Evolutionary conservation across 1,284 basidiomycete species (phyloP).

Genomic region (Austroboletus olivaceoglutinosus): DNA sequence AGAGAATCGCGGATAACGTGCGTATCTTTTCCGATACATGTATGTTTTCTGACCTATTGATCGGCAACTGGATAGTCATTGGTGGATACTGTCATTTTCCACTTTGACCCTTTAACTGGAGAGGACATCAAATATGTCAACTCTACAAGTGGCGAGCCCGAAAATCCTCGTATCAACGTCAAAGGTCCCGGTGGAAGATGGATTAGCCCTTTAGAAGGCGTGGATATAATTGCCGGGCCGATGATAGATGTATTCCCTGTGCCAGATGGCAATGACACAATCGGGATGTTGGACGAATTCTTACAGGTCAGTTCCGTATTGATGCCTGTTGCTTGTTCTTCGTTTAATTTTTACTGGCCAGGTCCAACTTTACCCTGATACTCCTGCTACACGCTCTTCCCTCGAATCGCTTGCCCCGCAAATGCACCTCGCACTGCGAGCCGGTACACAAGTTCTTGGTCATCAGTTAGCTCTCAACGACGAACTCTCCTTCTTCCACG

Average conservation of each 20-base stretch:
- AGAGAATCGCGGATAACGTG: conserved; percentile 61
- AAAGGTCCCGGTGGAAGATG: conserved; percentile 10
- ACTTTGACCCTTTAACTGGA: conserved; percentile 78
- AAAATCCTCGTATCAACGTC: conserved; percentile 3
- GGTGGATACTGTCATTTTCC: conserved; percentile 72
- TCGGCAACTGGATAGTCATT: conserved; percentile 31
- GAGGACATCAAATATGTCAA: conserved; percentile 42
- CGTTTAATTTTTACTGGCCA: conserved; percentile 23
- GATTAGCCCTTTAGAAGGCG: conserved; percentile 45
- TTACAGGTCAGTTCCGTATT: conserved; percentile 46
- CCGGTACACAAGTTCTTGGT: conserved; percentile 51
- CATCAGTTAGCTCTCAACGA: conserved; percentile 49
- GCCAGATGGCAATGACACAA: conserved; percentile 42
- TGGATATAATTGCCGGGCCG: conserved; percentile 58
- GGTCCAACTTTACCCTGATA: conserved; percentile 67
- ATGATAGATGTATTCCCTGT: conserved; percentile 59
- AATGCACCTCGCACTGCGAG: conserved; percentile 57
- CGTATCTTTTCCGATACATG: conserved; percentile 21
- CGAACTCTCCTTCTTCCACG: conserved; percentile 45
- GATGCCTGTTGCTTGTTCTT: not conserved
- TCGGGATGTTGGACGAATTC: conserved; percentile 67
- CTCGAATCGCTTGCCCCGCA: conserved; percentile 44
- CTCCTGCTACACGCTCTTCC: conserved; percentile 38
- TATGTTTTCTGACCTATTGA: conserved; percentile 11
- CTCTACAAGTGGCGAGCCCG: conserved; percentile 6